A percentile compares a stretch with the other conserved stretches of the same genome.
Conservation (phyloP, 176 grass and related monocot species). For the Triticum monococcum region DNA sequence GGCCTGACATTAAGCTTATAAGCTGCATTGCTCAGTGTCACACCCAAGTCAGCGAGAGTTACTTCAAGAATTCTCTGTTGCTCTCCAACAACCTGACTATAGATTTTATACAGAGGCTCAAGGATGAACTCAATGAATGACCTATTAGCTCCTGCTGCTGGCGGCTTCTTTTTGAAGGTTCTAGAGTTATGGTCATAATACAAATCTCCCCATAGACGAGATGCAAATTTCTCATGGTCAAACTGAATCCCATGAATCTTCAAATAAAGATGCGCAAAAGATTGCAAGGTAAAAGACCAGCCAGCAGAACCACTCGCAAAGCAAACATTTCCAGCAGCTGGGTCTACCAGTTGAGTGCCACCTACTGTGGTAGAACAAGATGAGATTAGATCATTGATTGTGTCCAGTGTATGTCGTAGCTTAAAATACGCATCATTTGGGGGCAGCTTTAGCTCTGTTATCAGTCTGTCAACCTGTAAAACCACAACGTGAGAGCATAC, state of each 20-base stretch:
- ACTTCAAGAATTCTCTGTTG: constrained; percentile 73
- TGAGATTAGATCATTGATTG: constrained; percentile 88
- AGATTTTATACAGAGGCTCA: constrained; percentile 96
- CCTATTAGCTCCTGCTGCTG: constrained; percentile 90
- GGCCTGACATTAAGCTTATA: constrained; percentile 96
- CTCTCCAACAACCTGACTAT: constrained; percentile 95
- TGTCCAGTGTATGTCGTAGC: constrained; percentile 81
- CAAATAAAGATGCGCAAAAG: constrained; percentile 84
- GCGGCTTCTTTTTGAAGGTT: constrained; percentile 89
- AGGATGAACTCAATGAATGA: constrained; percentile 97
- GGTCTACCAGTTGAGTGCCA: constrained; percentile 82
- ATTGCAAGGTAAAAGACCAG: constrained; percentile 98
- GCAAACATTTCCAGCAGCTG: constrained; percentile 86
- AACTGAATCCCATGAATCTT: constrained; percentile 91
- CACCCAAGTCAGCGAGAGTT: constrained; percentile 82
- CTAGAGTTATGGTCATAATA: constrained; percentile 88
- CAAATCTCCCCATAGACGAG: constrained; percentile 85
- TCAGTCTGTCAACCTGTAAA: constrained; percentile 87
- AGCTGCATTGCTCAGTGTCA: constrained; percentile 83
- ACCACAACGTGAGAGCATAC: constrained; percentile 14
- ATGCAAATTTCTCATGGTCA: constrained; percentile 90
- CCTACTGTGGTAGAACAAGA: constrained; percentile 91
- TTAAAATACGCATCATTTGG: constrained; percentile 99
- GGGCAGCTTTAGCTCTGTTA: constrained; percentile 93
- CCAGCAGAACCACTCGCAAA: constrained; percentile 94